phyloP scores from a whole-genome alignment of 1,139 yeast genomes.

The Candida sojae region DNA sequence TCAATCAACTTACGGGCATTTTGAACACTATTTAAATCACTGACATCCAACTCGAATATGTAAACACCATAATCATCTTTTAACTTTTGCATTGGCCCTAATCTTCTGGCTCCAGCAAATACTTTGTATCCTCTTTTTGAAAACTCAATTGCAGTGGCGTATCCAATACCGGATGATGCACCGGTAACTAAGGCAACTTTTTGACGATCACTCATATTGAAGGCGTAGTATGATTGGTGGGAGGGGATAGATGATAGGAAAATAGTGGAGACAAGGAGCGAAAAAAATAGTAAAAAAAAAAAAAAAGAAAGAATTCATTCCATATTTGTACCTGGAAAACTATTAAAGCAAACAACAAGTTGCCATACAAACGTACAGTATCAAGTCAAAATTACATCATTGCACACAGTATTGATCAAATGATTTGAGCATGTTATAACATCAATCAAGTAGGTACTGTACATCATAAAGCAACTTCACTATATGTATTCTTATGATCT shows the following conservation, averaged over 20 bases:
- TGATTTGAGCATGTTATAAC: too few species aligned
- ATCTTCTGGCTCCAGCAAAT: constrained; percentile 64
- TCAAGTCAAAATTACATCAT: too few species aligned
- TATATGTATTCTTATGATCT: too few species aligned
- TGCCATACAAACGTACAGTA: too few species aligned
- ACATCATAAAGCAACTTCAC: too few species aligned
- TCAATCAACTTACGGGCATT: constrained; percentile 43
- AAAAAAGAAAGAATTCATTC: too few species aligned
- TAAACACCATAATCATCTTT: constrained; percentile 34
- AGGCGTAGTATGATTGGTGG: background rate
- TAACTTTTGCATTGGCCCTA: constrained; percentile 61
- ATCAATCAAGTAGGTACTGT: too few species aligned
- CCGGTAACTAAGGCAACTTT: constrained; percentile 69
- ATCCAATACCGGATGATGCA: constrained; percentile 82
- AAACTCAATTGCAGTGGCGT: constrained; percentile 63
- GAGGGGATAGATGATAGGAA: background rate
- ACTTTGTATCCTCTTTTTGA: constrained; percentile 65
- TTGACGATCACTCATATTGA: constrained; percentile 19
- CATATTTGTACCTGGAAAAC: too few species aligned
- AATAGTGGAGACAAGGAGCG: background rate
- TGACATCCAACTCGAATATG: constrained; percentile 39
- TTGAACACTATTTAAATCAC: constrained; percentile 50
- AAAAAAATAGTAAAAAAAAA: background rate
- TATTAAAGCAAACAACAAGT: too few species aligned
- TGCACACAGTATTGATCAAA: too few species aligned